Base-by-base conservation (phyloP, 2,329 filamentous ascomycete genomes). In the Xylariaceae sp. region DNA sequence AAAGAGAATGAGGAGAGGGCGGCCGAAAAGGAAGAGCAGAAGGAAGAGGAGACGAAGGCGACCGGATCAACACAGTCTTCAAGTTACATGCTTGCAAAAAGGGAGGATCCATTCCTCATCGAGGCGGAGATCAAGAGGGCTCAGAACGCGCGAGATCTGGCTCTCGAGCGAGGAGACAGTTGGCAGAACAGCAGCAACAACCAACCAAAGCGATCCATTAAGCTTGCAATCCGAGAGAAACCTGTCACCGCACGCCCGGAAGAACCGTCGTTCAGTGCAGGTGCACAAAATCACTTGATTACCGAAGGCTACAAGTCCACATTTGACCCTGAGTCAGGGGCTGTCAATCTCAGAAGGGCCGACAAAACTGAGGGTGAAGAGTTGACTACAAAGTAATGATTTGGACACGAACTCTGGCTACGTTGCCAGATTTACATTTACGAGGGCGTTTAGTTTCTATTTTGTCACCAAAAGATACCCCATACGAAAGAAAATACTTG, bases 221-320 rank as follows among this genome's bases (percentile, higher is more conserved):
- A 73, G 37, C 65, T 81, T 27, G 70, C 64, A 1, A 73, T 81
- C 19, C 68, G 65, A 39, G 81, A 80, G 62, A 82, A 76, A 57
- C 70, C 61, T 16, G 69, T 67, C 34, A 69, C 54, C 41, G 63
- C 62, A 47, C 57, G 58, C 36, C 72, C 62, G 37, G 61, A 67
- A 47, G 61, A 64, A 33, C 74, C 72, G 20, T 65, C 62, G 2
- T 49, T 68, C 8, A 58, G 62, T n/a, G 47, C 47, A 12, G 54
- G 53, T 35, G 64, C 62, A 2, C 69, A 73, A 12, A 63, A 64
- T 16, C 72, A 78, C 57, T 52, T 75, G 37, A 52, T 70, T 7
- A 60, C 79, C 1, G 77, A 80, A 38, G 76, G 77, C n/a, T 71
- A 79, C 59, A 73, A 64, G 54, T 66, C 66, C 23, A 73, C 65